phyloP scores from a whole-genome alignment of 345 rosid species.

The Moricandia moricandioides region DNA sequence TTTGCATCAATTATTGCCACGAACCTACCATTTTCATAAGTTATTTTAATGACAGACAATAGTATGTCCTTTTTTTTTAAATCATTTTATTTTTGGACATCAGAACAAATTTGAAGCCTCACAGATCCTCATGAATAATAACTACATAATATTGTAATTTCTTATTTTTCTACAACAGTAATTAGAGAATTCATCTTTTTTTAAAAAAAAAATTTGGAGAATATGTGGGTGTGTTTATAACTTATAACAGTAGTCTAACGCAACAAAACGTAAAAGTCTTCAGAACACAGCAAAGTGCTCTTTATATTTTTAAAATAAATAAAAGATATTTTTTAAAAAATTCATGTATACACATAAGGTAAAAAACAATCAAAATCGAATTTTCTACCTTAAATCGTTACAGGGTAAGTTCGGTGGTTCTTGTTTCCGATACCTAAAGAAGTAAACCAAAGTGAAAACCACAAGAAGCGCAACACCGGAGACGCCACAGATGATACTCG shows the following conservation, averaged over 20 bases:
- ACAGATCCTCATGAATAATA: not conserved
- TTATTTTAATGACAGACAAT: not conserved
- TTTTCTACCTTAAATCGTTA: slow-evolving; percentile 12
- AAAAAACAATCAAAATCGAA: not conserved
- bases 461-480: slow-evolving; percentile 51
- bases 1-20: not conserved
- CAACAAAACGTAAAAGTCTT: slow-evolving; percentile 17
- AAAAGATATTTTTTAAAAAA: not conserved
- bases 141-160: not conserved
- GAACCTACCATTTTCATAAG: not conserved
- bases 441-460: slow-evolving; percentile 46
- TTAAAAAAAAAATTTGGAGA: not conserved
- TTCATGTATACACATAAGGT: not conserved
- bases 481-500: slow-evolving; percentile 61
- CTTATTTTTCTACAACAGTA: not conserved
- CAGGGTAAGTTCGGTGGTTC: slow-evolving; percentile 1
- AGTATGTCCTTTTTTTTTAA: not conserved
- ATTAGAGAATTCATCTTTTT: not conserved
- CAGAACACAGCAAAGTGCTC: slow-evolving; percentile 5
- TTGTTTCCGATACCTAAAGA: slow-evolving; percentile 29
- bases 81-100: not conserved
- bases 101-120: not conserved
- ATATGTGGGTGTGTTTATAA: slow-evolving; percentile 24
- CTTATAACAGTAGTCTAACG: not conserved
- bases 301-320: not conserved